phyloP scores from a whole-genome alignment of 179 eudicot genomes.

The Beta macrorhiza region DNA sequence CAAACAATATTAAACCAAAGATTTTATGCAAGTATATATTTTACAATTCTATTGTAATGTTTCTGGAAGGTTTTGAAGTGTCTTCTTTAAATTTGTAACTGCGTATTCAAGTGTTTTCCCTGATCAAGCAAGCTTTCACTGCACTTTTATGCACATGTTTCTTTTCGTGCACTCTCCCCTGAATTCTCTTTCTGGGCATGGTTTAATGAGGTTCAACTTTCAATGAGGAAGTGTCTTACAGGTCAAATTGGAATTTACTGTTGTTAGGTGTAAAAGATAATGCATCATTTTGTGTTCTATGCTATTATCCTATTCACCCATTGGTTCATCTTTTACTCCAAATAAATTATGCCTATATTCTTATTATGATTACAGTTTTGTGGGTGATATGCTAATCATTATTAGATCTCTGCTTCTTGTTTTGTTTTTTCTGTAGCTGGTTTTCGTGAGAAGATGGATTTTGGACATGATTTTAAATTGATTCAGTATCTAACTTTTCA shows the following conservation, averaged over 20 bases:
- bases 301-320: background rate
- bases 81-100: slow-evolving; percentile 3
- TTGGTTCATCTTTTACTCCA: slow-evolving; percentile 15
- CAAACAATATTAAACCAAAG: background rate
- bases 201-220: background rate
- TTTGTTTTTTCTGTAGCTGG: background rate
- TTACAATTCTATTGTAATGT: background rate
- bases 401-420: slow-evolving; percentile 14
- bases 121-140: slow-evolving; percentile 28
- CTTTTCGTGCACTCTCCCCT: slow-evolving; percentile 21
- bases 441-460: background rate
- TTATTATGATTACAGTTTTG: slow-evolving; percentile 8
- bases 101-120: slow-evolving; percentile 2
- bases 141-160: slow-evolving; percentile 19
- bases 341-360: slow-evolving; percentile 11
- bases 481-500: slow-evolving; percentile 5
- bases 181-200: background rate
- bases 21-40: background rate
- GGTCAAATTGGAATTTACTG: slow-evolving; percentile 1
- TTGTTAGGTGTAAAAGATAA: slow-evolving; percentile 17
- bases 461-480: background rate
- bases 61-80: slow-evolving; percentile 9
- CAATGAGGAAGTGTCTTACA: background rate
- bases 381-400: slow-evolving; percentile 25
- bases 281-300: background rate